These are phyloP conservation scores for Colletotrichum filicis DNA, from an alignment of 2,329 filamentous ascomycete species.

Conservation along the genomic window DNA sequence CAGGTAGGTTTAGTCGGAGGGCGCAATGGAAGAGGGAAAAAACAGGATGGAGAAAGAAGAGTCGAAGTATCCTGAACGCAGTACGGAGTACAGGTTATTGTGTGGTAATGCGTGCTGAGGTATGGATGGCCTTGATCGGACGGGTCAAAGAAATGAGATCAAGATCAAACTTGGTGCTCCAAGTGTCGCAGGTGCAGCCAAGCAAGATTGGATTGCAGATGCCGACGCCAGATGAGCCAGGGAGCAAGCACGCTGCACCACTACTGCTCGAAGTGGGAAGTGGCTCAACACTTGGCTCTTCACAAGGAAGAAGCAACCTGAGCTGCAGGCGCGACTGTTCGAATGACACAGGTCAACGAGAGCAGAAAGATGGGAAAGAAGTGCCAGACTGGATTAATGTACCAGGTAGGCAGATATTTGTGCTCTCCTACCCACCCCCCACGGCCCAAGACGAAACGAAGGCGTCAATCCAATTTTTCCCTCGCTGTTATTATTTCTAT, in stretches of 20 bases:
- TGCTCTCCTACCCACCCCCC: not conserved
- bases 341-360: not conserved
- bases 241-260: not conserved
- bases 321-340: not conserved
- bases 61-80: not conserved
- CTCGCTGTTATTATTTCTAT: not conserved
- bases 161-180: slow-evolving; percentile 9
- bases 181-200: slow-evolving; percentile 14
- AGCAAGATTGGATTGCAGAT: slow-evolving; percentile 10
- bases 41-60: slow-evolving; percentile 4
- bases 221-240: slow-evolving; percentile 14
- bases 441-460: slow-evolving; percentile 1
- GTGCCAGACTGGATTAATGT: not conserved
- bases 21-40: not conserved
- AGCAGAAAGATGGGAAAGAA: not conserved
- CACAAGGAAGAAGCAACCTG: not conserved
- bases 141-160: slow-evolving; percentile 8
- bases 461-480: slow-evolving; percentile 14
- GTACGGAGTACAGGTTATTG: not conserved
- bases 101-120: not conserved
- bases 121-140: slow-evolving; percentile 10
- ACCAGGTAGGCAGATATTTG: slow-evolving; percentile 3
- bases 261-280: not conserved
- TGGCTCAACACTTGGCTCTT: slow-evolving; percentile 16
- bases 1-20: not conserved